Percentiles rank a stretch among this genome's conserved stretches.
Conservation (phyloP, 2,329 filamentous ascomycete genomes). For the Pseudogymnoascus destructans region DNA sequence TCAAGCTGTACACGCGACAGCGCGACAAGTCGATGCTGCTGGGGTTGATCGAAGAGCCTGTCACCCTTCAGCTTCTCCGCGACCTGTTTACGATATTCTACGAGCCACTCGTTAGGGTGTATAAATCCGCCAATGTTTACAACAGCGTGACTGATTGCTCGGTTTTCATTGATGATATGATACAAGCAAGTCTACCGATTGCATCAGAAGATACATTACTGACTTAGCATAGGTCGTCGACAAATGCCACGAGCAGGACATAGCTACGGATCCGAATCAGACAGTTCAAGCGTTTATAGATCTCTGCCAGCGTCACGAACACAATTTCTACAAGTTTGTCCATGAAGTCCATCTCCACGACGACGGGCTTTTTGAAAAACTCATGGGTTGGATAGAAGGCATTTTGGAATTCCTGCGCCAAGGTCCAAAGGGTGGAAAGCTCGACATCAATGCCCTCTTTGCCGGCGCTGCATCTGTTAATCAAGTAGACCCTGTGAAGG, state of each 20-base stretch:
- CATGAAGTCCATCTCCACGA: constrained; percentile 96
- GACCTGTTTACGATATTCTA: constrained; percentile 99
- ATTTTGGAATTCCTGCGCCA: constrained; percentile 87
- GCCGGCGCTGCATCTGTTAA: constrained; percentile 60
- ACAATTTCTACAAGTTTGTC: constrained; percentile 98
- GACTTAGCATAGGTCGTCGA: constrained; percentile 42
- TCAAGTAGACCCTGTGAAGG: constrained; percentile 56
- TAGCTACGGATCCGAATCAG: constrained; percentile 91
- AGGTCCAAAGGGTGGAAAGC: constrained; percentile 69
- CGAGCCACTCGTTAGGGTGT: constrained; percentile 89
- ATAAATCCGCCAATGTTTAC: constrained; percentile 98
- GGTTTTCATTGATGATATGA: constrained; percentile 83
- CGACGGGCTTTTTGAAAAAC: constrained; percentile 85
- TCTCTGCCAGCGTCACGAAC: constrained; percentile 83
- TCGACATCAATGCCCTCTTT: constrained; percentile 92
- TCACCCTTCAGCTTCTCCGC: constrained; percentile 90
- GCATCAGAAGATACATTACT: constrained; percentile 14
- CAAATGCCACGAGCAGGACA: constrained; percentile 57
- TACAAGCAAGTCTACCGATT: constrained; percentile 42
- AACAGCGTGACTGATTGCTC: constrained; percentile 95
- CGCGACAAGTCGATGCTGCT: constrained; percentile 98
- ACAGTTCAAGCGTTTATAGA: constrained; percentile 98
- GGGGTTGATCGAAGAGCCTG: constrained; percentile 84
- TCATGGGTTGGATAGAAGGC: constrained; percentile 95
- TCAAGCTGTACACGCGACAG: constrained; percentile 83